These are phyloP conservation scores for Phytopythium chamaehyphon DNA, from an alignment of 352 stramenopile genomes.

Conservation along the genomic window DNA sequence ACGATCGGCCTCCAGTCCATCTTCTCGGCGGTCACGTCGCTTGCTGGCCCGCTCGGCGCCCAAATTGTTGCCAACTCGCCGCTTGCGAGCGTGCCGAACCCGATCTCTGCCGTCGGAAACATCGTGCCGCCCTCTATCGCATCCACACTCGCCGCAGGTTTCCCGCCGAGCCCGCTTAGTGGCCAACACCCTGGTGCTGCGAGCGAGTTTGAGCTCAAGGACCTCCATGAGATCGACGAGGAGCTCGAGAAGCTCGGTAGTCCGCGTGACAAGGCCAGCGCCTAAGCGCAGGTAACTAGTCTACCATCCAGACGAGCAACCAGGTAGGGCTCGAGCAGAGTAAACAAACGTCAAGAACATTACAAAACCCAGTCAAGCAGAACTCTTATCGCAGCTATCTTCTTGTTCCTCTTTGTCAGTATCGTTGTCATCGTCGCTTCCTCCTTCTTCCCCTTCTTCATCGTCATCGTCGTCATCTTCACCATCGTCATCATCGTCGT, in stretches of 20 bases:
- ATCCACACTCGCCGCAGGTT: constrained; percentile 33
- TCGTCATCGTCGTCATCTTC: constrained; percentile 17
- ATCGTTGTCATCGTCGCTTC: constrained; percentile 14
- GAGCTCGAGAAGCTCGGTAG: constrained; percentile 71
- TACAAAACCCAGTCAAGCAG: constrained; percentile 7
- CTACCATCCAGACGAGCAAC: too few relatives aligned
- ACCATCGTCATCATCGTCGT: constrained; percentile 14
- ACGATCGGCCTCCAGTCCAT: constrained; percentile 76
- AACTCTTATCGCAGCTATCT: constrained; percentile 12
- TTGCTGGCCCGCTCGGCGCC: constrained; percentile 60
- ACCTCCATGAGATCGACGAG: constrained; percentile 59
- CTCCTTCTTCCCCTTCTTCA: constrained; percentile 11
- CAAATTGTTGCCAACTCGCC: constrained; percentile 72
- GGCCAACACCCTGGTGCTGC: constrained; percentile 2
- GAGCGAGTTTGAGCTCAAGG: constrained; percentile 42
- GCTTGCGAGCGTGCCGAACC: constrained; percentile 67
- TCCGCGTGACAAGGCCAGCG: constrained; percentile 15
- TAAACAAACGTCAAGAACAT: constrained; percentile 9
- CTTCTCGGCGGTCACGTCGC: constrained; percentile 68
- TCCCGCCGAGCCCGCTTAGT: constrained; percentile 37
- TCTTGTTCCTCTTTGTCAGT: constrained; percentile 16
- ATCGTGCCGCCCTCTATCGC: constrained; percentile 44
- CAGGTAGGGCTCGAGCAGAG: too few relatives aligned
- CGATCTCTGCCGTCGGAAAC: constrained; percentile 57
- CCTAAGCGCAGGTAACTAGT: neutral